Percentiles rank a stretch among this genome's conserved stretches.
Conservation (phyloP, 2,329 filamentous ascomycete genomes). For the Chaetomium strumarium region DNA sequence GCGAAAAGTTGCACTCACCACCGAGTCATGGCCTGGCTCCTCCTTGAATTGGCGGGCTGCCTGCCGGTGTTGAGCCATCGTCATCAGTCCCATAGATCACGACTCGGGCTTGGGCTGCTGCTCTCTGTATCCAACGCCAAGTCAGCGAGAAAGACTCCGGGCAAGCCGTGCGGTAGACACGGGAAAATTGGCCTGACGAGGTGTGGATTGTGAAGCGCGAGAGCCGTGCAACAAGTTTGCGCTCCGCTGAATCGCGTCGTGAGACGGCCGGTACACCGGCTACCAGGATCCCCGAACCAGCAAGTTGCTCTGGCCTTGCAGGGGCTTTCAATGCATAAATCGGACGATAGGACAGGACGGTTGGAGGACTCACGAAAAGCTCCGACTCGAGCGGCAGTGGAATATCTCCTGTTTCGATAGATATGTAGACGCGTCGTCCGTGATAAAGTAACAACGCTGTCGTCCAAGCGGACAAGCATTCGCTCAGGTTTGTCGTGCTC, state of each 20-base stretch:
- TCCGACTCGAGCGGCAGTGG: too few relatives aligned
- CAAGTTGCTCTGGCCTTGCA: not conserved
- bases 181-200: not conserved
- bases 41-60: constrained; percentile 39
- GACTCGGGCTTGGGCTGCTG: not conserved
- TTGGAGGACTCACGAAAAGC: not conserved
- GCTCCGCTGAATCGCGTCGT: constrained; percentile 3
- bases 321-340: constrained; percentile 3
- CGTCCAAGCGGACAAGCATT: too few relatives aligned
- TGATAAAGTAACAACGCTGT: not conserved
- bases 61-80: constrained; percentile 43
- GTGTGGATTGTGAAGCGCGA: not conserved
- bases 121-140: not conserved
- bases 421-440: not conserved
- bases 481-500: not conserved
- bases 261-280: constrained; percentile 10
- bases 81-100: constrained; percentile 37
- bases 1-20: constrained; percentile 34
- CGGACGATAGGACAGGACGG: not conserved
- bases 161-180: not conserved
- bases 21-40: constrained; percentile 36
- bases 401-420: not conserved
- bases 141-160: constrained; percentile 1
- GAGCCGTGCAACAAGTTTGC: constrained; percentile 1
- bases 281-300: constrained; percentile 4